A percentile compares a stretch with the other conserved stretches of the same genome.
These are phyloP conservation scores for Xylaria sp. DNA, from an alignment of 495 filamentous ascomycete species.

Conservation along the genomic window DNA sequence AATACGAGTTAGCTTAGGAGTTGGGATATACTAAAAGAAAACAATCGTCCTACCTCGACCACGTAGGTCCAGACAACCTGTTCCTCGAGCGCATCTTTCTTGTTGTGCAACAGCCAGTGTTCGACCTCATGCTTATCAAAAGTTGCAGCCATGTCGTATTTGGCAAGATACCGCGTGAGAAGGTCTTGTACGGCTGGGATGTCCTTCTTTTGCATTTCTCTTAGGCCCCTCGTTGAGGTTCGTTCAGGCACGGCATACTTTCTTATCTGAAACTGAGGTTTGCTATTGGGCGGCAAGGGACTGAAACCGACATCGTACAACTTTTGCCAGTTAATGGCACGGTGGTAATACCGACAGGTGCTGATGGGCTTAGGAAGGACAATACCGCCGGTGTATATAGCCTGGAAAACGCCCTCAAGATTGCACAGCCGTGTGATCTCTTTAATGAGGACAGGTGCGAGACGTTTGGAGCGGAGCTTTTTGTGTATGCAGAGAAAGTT, in stretches of 20 bases:
- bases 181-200: slow-evolving; percentile 77
- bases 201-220: slow-evolving; percentile 83
- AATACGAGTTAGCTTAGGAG: slow-evolving; percentile 16
- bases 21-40: not conserved
- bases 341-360: slow-evolving; percentile 94
- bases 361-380: slow-evolving; percentile 88
- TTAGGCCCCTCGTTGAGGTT: slow-evolving; percentile 74
- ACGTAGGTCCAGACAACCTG: slow-evolving; percentile 93
- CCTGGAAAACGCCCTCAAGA: slow-evolving; percentile 82
- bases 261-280: slow-evolving; percentile 77
- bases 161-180: slow-evolving; percentile 76
- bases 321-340: slow-evolving; percentile 92
- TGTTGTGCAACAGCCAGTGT: slow-evolving; percentile 82
- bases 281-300: slow-evolving; percentile 78
- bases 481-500: slow-evolving; percentile 99
- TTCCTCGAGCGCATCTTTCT: slow-evolving; percentile 63
- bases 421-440: slow-evolving; percentile 95
- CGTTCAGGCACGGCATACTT: slow-evolving; percentile 78
- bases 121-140: slow-evolving; percentile 80
- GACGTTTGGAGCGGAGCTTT: slow-evolving; percentile 90
- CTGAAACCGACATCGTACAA: slow-evolving; percentile 93
- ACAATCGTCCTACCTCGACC: slow-evolving; percentile 66
- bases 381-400: slow-evolving; percentile 91
- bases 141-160: slow-evolving; percentile 82
- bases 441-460: slow-evolving; percentile 93